Conservation (phyloP, 2,329 filamentous ascomycete species). For the Ophiostoma himal-ulmi region DNA sequence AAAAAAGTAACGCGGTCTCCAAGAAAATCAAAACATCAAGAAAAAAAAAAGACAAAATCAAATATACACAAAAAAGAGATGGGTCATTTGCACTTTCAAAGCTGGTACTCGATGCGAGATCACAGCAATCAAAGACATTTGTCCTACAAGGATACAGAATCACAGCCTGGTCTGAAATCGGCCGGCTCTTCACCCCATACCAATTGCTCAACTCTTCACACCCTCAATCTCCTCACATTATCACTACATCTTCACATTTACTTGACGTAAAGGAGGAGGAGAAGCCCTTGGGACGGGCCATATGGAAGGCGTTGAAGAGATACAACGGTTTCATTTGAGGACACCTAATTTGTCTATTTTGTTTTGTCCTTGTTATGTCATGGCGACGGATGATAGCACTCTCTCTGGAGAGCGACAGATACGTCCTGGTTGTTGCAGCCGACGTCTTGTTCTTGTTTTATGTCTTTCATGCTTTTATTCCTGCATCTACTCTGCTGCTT, state of each 20-base stretch:
- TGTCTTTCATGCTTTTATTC: background rate
- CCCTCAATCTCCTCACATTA: background rate
- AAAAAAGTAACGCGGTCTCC: background rate
- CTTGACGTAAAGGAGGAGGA: too few relatives aligned
- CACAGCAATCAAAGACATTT: background rate
- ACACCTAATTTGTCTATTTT: background rate
- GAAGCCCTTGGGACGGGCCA: too few relatives aligned
- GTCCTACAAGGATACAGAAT: background rate
- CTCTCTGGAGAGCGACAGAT: background rate
- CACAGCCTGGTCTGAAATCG: background rate
- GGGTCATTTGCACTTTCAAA: background rate
- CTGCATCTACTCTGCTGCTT: background rate
- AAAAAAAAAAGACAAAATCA: background rate
- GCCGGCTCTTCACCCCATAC: background rate
- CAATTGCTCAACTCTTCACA: too few relatives aligned
- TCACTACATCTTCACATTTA: background rate
- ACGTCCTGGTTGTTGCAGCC: background rate
- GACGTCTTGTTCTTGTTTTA: background rate
- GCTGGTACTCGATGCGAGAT: background rate
- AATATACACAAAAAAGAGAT: background rate
- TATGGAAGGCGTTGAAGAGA: background rate
- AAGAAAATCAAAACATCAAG: background rate
- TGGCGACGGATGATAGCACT: background rate
- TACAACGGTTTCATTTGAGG: background rate
- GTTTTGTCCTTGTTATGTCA: background rate